A percentile compares a stretch with the other conserved stretches of the same genome.
These are phyloP conservation scores for Yamadazyma conglobata DNA, from an alignment of 1,139 yeast species.

Conservation along the genomic window DNA sequence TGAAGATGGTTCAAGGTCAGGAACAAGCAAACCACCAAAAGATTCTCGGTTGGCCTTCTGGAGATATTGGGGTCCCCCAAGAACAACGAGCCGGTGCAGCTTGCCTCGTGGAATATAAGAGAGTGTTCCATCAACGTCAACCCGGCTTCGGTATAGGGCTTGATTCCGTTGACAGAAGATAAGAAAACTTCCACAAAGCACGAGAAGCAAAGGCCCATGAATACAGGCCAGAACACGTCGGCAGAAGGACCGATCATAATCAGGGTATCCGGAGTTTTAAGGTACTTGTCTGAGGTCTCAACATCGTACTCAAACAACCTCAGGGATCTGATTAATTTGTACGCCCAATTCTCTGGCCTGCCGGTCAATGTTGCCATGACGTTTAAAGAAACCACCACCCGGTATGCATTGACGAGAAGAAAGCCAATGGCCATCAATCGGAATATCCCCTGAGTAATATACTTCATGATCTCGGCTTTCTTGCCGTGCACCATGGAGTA, in stretches of 20 bases:
- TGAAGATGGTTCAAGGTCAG: conserved; percentile 54
- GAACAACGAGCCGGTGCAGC: conserved; percentile 36
- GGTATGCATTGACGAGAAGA: conserved; percentile 29
- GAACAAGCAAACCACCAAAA: conserved; percentile 49
- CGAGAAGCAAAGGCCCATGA: conserved; percentile 57
- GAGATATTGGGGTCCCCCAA: conserved; percentile 21
- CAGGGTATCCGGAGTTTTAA: conserved; percentile 31
- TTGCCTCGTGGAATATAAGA: conserved; percentile 68
- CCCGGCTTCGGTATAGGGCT: conserved; percentile 65
- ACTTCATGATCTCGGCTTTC: conserved; percentile 20
- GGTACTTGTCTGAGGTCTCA: conserved; percentile 26
- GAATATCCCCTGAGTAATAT: conserved; percentile 24
- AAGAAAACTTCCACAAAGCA: conserved; percentile 70
- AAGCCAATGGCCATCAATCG: conserved; percentile 35
- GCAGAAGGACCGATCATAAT: conserved; percentile 51
- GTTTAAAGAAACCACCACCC: conserved; percentile 39
- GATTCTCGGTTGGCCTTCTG: conserved; percentile 50
- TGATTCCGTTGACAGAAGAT: conserved; percentile 54
- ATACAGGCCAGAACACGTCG: conserved; percentile 61
- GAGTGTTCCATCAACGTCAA: conserved; percentile 73
- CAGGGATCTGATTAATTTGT: conserved; percentile 15
- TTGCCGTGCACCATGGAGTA: conserved; percentile 11
- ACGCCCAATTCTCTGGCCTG: conserved; percentile 16
- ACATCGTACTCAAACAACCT: conserved; percentile 36
- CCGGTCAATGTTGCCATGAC: conserved; percentile 18